Evolutionary conservation across 23 red algal genomes (phyloP), one percentile per base, ranked within the genome.

Genomic region (Cyanidioschyzon merolae): DNA sequence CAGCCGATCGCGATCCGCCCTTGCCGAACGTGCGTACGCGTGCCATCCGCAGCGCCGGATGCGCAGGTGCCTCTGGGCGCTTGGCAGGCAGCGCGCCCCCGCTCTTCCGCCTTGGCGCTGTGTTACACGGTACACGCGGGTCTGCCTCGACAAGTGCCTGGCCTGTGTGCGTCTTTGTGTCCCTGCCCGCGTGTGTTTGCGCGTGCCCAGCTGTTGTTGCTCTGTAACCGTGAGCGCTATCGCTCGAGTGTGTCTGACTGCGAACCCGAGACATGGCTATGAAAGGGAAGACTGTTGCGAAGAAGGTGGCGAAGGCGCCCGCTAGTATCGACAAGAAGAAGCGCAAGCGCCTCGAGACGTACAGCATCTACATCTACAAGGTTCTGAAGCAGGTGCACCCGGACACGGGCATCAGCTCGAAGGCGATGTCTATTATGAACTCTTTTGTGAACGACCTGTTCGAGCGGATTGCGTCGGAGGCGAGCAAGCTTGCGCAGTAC

Each of bases 281-380:
- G 58, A 96, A 96, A 77, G 92, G 92, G 30, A 96, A 96, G 76
- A 81, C 75, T 50, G 87, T 96, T 30, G 92, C 88, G 83, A 96
- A 96, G 86, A 96, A 96, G 85, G 84, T 89, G 25, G 88, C 88
- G 54, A 89, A 88, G 77, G 87, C 86, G 67, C 54, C 76, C 25
- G 63, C 63, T 7, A 77, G 81, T 29, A 79, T 89, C n/a, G 81
- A 74, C 41, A 89, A 83, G 57, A 83, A 75, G 32, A 90, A 79
- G 75, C 90, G 90, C 87, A 96, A 90, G 88, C 84, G 92, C 0
- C 80, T 58, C 27, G 92, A 96, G 76, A 89, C 92, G 24, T 96
- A 96, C 83, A 87, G 83, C 40, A 91, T 96, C 80, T 96, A 96
- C 87, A 96, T 96, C 76, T 96, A 96, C 81, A 96, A 96, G 83